Base-by-base conservation (phyloP, 129 eudicot genomes). In the Flaveria sonorensis region DNA sequence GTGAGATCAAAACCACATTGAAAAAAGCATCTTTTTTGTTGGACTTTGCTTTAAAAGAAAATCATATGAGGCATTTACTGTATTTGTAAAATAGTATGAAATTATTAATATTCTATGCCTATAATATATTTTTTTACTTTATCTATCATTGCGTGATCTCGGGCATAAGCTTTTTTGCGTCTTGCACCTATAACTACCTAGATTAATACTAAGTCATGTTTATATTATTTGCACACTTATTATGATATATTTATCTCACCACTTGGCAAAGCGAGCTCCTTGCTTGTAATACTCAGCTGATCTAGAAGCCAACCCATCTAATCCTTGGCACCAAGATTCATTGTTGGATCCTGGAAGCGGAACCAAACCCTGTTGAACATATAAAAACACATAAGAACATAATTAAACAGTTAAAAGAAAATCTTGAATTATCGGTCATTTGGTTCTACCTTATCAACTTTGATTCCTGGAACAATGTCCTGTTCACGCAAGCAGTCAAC, bases 211-310 rank as follows among this genome's bases (percentile, higher is more conserved):
- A 15, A 2, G 20, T 57, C 32, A 57, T 20, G 2, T 20, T 21
- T 21, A 57, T 57, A 30, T 63, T 63, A 15, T 63, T 26, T 63
- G 69, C 42, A 15, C 46, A 28, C 1, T 30, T 28, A 30, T 2
- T 63, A 30, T 15, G 69, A 15, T 77, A 47, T 63, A 39, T 30
- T 74, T 75, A 53, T 71, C 92, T 72, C 59, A 93, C 98, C 98
- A 93, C 72, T 93, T 93, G 55, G 98, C 98, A 84, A 93, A 93
- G 26, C 98, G 95, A 70, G 96, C 96, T 50, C 98, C 98, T 86
- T 90, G 98, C 45, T 80, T 86, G 68, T 93, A 90, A 89, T 93
- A 93, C 81, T 90, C 98, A 19, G 98, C 98, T 73, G 96, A 82
- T 79, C 98, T 88, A 52, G 98, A 90, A 70, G 92, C 96, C 87